Evolutionary conservation across 345 rosid genomes (phyloP).

Genomic region (Populus pruinosa): DNA sequence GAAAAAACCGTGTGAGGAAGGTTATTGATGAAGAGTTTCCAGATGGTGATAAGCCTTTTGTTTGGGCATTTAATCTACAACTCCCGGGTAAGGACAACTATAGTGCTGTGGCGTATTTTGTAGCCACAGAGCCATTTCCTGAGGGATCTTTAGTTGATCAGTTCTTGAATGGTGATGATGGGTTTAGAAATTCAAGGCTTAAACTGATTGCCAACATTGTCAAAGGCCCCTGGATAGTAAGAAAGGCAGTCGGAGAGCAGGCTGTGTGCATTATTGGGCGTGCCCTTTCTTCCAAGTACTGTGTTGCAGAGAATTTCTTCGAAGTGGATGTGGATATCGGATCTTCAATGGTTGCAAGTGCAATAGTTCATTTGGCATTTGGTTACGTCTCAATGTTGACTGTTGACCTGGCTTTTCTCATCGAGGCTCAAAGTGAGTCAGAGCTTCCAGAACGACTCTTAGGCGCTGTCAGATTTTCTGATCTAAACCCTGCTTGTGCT

Average conservation of each 20-base stretch:
- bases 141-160: conserved; percentile 70
- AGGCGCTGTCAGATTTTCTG: conserved; percentile 84
- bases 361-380: conserved; percentile 87
- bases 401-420: conserved; percentile 84
- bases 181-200: conserved; percentile 67
- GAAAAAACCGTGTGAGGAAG: conserved; percentile 58
- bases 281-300: conserved; percentile 65
- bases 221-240: conserved; percentile 95
- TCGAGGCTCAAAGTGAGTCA: conserved; percentile 69
- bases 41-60: conserved; percentile 59
- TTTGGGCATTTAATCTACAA: conserved; percentile 96
- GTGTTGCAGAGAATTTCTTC: conserved; percentile 43
- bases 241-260: conserved; percentile 97
- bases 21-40: conserved; percentile 54
- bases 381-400: conserved; percentile 86
- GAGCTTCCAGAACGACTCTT: conserved; percentile 86
- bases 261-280: conserved; percentile 93
- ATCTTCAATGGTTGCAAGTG: conserved; percentile 92
- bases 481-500: conserved; percentile 70
- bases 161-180: conserved; percentile 82
- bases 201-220: conserved; percentile 92
- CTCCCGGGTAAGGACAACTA: conserved; percentile 86
- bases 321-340: conserved; percentile 95
- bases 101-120: conserved; percentile 87
- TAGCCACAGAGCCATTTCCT: conserved; percentile 47